Conservation (phyloP, 306 rosid genomes). For the Spatholobus suberectus region DNA sequence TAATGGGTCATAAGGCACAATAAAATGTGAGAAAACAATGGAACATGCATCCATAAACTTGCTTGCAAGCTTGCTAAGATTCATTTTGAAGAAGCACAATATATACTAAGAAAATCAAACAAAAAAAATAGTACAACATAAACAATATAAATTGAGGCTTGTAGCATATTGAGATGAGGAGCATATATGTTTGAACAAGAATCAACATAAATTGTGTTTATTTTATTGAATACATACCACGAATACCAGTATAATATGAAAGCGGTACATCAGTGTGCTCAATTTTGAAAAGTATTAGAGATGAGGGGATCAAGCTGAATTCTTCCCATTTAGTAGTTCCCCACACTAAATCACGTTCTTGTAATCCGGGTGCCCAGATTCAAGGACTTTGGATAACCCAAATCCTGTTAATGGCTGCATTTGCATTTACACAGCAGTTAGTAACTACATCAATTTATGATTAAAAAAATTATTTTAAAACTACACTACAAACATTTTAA, state of each 20-base stretch:
- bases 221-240: conserved; percentile 14
- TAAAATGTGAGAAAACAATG: not conserved
- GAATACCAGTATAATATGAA: conserved; percentile 39
- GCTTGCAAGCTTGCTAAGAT: not conserved
- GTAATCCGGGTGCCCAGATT: conserved; percentile 44
- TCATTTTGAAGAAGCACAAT: not conserved
- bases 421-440: not conserved
- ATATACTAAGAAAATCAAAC: not conserved
- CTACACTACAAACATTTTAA: not conserved
- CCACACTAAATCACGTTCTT: conserved; percentile 54
- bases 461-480: not conserved
- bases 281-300: conserved; percentile 29
- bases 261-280: conserved; percentile 44
- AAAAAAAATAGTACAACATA: too few species aligned
- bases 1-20: not conserved
- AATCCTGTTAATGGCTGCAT: conserved; percentile 44
- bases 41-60: not conserved
- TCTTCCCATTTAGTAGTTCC: conserved; percentile 49
- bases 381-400: conserved; percentile 51
- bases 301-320: conserved; percentile 32
- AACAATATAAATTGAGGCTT: conserved; percentile 5
- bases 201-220: not conserved
- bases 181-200: not conserved
- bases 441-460: not conserved
- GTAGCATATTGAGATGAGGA: not conserved